Evolutionary conservation across 352 stramenopile species (phyloP).

Genomic region (Discostella stelligera): DNA sequence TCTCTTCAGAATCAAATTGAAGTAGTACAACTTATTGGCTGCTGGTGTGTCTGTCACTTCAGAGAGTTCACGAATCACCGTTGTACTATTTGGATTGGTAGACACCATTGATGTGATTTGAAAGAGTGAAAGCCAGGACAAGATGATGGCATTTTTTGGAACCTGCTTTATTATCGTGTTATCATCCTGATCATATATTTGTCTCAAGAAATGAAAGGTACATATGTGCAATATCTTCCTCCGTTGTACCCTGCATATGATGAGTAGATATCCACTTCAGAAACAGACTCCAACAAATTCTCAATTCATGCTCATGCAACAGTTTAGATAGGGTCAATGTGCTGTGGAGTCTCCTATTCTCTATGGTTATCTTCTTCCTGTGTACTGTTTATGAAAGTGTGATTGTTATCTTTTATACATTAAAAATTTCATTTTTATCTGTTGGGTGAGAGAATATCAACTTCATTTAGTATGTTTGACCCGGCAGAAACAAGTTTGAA

Average conservation of each 20-base stretch:
- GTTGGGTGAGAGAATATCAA: slow-evolving; percentile 27
- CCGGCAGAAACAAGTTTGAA: slow-evolving; percentile 52
- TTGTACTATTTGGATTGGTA: too few relatives aligned
- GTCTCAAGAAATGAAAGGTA: slow-evolving; percentile 38
- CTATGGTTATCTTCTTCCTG: slow-evolving; percentile 20
- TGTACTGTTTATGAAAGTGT: background rate
- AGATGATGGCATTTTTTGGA: background rate
- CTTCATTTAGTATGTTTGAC: slow-evolving; percentile 40
- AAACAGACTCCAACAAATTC: slow-evolving; percentile 26
- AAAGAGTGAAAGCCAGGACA: background rate
- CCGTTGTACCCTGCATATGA: slow-evolving; percentile 20
- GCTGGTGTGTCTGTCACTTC: too few relatives aligned
- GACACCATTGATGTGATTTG: too few relatives aligned
- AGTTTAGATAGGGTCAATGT: slow-evolving; percentile 16
- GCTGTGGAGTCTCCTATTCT: slow-evolving; percentile 1
- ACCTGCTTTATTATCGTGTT: background rate
- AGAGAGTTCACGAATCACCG: too few relatives aligned
- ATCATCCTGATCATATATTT: slow-evolving; percentile 19
- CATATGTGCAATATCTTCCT: slow-evolving; percentile 30
- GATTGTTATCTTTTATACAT: slow-evolving; percentile 7
- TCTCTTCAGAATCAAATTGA: too few relatives aligned
- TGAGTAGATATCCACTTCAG: slow-evolving; percentile 39
- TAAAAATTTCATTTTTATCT: slow-evolving; percentile 32
- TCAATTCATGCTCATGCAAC: slow-evolving; percentile 25
- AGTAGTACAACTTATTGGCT: too few relatives aligned